phyloP scores from a whole-genome alignment of 306 rosid genomes.

The Potentilla sterilis region DNA sequence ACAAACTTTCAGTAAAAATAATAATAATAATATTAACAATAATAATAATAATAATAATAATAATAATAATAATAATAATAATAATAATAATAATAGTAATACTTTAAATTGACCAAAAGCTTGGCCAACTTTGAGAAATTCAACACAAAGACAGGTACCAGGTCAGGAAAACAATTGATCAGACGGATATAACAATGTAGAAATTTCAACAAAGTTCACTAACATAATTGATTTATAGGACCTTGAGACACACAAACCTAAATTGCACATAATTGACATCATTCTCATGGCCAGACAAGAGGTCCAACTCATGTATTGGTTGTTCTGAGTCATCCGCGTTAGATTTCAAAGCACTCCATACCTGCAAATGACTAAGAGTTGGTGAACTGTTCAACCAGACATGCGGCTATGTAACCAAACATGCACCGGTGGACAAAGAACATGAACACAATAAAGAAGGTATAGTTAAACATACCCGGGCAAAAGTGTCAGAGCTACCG shows the following conservation, averaged over 20 bases:
- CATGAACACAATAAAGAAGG: slow-evolving; percentile 24
- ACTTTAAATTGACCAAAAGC: not conserved
- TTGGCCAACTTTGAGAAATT: slow-evolving; percentile 4
- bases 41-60: too few relatives aligned
- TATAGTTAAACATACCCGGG: slow-evolving; percentile 56
- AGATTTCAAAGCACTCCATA: slow-evolving; percentile 74
- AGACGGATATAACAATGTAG: not conserved
- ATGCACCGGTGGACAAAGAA: slow-evolving; percentile 22
- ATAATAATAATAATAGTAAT: too few relatives aligned
- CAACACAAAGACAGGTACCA: slow-evolving; percentile 1
- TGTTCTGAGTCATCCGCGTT: slow-evolving; percentile 51
- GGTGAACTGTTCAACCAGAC: slow-evolving; percentile 32
- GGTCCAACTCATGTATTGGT: slow-evolving; percentile 75
- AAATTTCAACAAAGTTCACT: not conserved
- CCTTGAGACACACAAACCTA: slow-evolving; percentile 50
- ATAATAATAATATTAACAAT: too few relatives aligned
- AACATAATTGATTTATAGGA: not conserved
- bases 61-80: too few relatives aligned
- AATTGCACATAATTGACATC: slow-evolving; percentile 92
- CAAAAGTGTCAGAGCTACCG: slow-evolving; percentile 88
- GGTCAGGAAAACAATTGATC: not conserved
- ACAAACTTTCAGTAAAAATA: not conserved
- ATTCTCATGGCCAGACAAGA: slow-evolving; percentile 84
- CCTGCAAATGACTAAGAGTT: slow-evolving; percentile 50
- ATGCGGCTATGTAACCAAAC: slow-evolving; percentile 20